phyloP scores from a whole-genome alignment of 2,329 filamentous ascomycete genomes.

The Onygenales sp. region DNA sequence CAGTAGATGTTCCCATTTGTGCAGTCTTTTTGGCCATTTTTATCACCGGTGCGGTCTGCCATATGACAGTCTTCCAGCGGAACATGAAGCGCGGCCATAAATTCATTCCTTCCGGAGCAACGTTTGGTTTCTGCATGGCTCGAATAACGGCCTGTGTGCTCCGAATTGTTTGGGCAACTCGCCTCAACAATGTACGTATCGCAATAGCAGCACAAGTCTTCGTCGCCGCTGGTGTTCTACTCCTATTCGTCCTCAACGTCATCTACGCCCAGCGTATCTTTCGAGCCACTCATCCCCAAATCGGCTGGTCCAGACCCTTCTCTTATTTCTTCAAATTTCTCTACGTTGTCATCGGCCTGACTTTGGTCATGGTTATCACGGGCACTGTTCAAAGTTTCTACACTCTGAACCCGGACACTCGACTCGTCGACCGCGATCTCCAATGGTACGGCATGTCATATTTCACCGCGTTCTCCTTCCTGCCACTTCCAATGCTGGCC shows the following conservation, averaged over 20 bases:
- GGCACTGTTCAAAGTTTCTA: constrained; percentile 57
- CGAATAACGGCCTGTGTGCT: constrained; percentile 39
- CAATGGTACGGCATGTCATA: constrained; percentile 54
- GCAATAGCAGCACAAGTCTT: constrained; percentile 57
- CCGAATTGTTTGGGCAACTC: constrained; percentile 47
- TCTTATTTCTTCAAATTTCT: constrained; percentile 47
- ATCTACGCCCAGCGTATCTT: constrained; percentile 67
- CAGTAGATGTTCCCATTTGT: constrained; percentile 56
- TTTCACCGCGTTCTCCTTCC: constrained; percentile 55
- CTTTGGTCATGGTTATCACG: constrained; percentile 57
- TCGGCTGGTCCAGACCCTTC: constrained; percentile 57
- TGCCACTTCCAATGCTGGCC: constrained; percentile 52
- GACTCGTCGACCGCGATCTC: constrained; percentile 49
- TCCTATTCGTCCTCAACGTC: constrained; percentile 71
- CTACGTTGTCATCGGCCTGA: constrained; percentile 48
- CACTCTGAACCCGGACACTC: constrained; percentile 46
- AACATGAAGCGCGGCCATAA: constrained; percentile 37
- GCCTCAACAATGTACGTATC: constrained; percentile 34
- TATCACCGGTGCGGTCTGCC: constrained; percentile 29
- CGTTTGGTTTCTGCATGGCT: constrained; percentile 44
- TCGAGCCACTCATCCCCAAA: constrained; percentile 58
- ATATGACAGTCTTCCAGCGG: constrained; percentile 37
- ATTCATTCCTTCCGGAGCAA: constrained; percentile 37
- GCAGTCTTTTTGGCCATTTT: constrained; percentile 50
- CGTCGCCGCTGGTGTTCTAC: constrained; percentile 61